Base-by-base conservation (phyloP, 371 early-diverging fungal species). In the Mucor ambiguus region DNA sequence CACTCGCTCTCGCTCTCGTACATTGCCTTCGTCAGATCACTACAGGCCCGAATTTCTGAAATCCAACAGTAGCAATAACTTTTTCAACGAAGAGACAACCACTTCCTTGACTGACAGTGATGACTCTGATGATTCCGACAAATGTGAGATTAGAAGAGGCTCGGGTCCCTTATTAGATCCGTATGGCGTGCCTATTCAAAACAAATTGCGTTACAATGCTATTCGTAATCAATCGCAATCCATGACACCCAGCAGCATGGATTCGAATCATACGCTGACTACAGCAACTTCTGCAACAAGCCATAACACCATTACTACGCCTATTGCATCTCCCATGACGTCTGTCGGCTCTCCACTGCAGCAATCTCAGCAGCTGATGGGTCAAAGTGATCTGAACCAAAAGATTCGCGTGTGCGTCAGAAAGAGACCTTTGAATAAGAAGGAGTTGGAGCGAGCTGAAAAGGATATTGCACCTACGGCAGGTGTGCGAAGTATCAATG, bases 381-480 rank as follows among this genome's bases (percentile, higher is more conserved):
- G 61, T 5, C 69, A 66, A 44, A 69, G 77, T 30, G 86, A 87
- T 43, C 67, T 90, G 64, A 80, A 73, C 55, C 92, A 92, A 58
- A 84, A 89, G 64, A 97, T 97, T 67, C 90, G 95, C 48, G 97
- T 97, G 30, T 96, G 96, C 70, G 96, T 96, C 35, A 86, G 97
- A 64, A 97, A 97, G 76, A 80, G 97, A 46, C 97, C 97, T 11
- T 77, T 97, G 55, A 95, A 84, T 78, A 82, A 80, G 59, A 93
- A 92, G 71, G 97, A 97, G 74, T 32, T 85, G 37, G 85, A 85
- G 29, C 75, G 85, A 37, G 86, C 84, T 44, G 95, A 96, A 63
- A 82, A 82, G 48, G 97, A 97, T 67, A 92, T 96, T 68, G 90
- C 93, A 1, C 75, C 74, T 20, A 81, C 88, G 16, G 66, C 70